A percentile compares a stretch with the other conserved stretches of the same genome.
These are phyloP conservation scores for Yamadazyma trypodendri DNA, from an alignment of 1,139 yeast species.

Conservation along the genomic window DNA sequence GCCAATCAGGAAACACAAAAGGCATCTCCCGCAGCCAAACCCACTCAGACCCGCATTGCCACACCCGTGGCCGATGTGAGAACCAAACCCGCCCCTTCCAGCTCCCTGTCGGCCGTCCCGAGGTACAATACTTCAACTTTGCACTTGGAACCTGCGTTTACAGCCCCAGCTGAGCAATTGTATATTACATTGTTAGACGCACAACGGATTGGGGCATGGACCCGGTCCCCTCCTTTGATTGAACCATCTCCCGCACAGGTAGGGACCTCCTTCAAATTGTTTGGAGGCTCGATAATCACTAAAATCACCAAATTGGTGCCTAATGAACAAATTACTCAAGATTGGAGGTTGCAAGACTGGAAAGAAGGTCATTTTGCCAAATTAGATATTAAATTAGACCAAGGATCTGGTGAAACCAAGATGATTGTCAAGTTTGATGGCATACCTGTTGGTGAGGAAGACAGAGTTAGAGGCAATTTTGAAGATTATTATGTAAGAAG, in stretches of 20 bases:
- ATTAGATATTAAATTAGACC: slow-evolving; percentile 62
- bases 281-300: slow-evolving; percentile 88
- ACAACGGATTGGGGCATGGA: slow-evolving; percentile 82
- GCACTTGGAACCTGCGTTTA: slow-evolving; percentile 76
- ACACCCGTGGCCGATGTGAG: background rate
- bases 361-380: slow-evolving; percentile 75
- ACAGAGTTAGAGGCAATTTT: slow-evolving; percentile 78
- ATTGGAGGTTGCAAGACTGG: slow-evolving; percentile 93
- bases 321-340: slow-evolving; percentile 60
- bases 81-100: slow-evolving; percentile 13
- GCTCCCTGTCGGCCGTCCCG: slow-evolving; percentile 32
- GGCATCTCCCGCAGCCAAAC: slow-evolving; percentile 21
- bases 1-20: slow-evolving; percentile 49
- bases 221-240: slow-evolving; percentile 71
- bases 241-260: slow-evolving; percentile 49
- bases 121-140: slow-evolving; percentile 78
- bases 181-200: slow-evolving; percentile 75
- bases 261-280: slow-evolving; percentile 66
- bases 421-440: slow-evolving; percentile 80
- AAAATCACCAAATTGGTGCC: slow-evolving; percentile 59
- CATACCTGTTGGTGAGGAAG: slow-evolving; percentile 98
- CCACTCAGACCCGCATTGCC: slow-evolving; percentile 15
- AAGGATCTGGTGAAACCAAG: slow-evolving; percentile 80
- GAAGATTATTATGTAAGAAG: slow-evolving; percentile 86
- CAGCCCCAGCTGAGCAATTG: slow-evolving; percentile 83